A percentile compares a stretch with the other conserved stretches of the same genome.
Evolutionary conservation across 1,284 basidiomycete species (phyloP).

Genomic region (Cutaneotrichosporon dermatis): DNA sequence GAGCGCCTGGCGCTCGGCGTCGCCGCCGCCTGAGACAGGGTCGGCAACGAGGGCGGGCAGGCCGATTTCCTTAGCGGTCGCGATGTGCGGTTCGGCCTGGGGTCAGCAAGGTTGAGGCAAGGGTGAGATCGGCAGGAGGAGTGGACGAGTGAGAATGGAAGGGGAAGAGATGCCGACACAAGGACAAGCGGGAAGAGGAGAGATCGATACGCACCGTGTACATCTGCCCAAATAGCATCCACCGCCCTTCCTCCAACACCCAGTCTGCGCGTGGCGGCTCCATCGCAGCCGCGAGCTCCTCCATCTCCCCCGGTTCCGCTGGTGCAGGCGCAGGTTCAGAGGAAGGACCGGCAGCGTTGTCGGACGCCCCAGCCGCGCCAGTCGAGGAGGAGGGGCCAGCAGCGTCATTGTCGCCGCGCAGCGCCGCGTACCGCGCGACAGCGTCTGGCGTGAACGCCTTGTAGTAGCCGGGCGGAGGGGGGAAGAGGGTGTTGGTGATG

Average conservation of each 20-base stretch:
- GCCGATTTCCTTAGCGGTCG: constrained; percentile 31
- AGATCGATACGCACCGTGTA: constrained; percentile 23
- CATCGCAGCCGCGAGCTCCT: constrained; percentile 19
- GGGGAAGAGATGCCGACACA: neutral
- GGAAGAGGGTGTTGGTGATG: constrained; percentile 46
- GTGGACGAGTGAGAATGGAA: neutral
- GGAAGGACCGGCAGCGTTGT: too few species aligned
- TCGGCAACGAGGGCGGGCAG: constrained; percentile 27
- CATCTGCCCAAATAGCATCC: constrained; percentile 42
- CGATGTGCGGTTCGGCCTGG: constrained; percentile 35
- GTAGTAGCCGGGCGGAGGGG: constrained; percentile 43
- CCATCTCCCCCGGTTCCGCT: constrained; percentile 18
- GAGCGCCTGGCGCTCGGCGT: constrained; percentile 21
- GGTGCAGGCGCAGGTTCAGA: too few species aligned
- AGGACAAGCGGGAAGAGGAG: neutral
- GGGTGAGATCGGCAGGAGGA: too few species aligned
- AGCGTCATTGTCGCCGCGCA: neutral
- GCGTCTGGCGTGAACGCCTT: constrained; percentile 32
- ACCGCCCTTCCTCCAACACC: constrained; percentile 40
- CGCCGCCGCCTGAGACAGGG: constrained; percentile 15
- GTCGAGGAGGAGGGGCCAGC: too few species aligned
- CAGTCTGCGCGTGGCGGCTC: constrained; percentile 35
- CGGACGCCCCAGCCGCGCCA: too few species aligned
- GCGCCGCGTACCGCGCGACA: constrained; percentile 22
- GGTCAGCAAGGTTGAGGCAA: neutral